These are phyloP conservation scores for Heterobasidion annosum DNA, from an alignment of 1,284 basidiomycete species.

Conservation along the genomic window DNA sequence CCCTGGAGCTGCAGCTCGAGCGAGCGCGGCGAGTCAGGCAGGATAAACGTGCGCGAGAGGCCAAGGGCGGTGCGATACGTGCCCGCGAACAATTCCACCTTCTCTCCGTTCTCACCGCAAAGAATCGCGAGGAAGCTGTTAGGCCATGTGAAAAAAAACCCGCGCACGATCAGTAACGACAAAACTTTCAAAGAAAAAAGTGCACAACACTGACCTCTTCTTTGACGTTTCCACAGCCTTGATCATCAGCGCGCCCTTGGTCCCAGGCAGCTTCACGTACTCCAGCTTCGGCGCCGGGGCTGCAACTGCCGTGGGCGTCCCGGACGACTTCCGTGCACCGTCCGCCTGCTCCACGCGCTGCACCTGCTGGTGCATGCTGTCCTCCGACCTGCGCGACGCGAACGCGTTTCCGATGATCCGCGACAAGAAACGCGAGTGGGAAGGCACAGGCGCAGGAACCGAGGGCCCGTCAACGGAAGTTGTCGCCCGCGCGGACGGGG, in stretches of 20 bases:
- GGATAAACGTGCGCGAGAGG: slow-evolving; percentile 77
- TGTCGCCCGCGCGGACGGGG: slow-evolving; percentile 17
- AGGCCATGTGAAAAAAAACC: background rate
- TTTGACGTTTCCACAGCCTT: slow-evolving; percentile 81
- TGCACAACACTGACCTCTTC: slow-evolving; percentile 51
- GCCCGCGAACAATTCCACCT: slow-evolving; percentile 84
- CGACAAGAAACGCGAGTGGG: slow-evolving; percentile 55
- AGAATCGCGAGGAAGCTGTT: slow-evolving; percentile 81
- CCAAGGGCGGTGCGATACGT: slow-evolving; percentile 75
- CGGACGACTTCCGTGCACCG: slow-evolving; percentile 1
- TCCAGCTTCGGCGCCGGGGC: slow-evolving; percentile 77
- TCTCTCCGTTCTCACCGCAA: slow-evolving; percentile 87
- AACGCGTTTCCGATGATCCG: slow-evolving; percentile 64
- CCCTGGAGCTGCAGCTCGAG: slow-evolving; percentile 85
- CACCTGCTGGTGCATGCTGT: slow-evolving; percentile 23
- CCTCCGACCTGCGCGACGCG: slow-evolving; percentile 46
- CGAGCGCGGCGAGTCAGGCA: slow-evolving; percentile 79
- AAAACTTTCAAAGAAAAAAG: background rate
- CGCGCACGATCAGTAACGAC: slow-evolving; percentile 5
- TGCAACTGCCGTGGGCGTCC: slow-evolving; percentile 22
- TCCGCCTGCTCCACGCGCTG: slow-evolving; percentile 17
- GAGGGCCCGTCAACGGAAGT: slow-evolving; percentile 19
- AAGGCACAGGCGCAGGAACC: slow-evolving; percentile 23
- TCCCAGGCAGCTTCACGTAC: slow-evolving; percentile 86
- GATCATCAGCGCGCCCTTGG: slow-evolving; percentile 72